Conservation (phyloP, 192 early-diverging fungal species). For the Rhizophagus prolifer region DNA sequence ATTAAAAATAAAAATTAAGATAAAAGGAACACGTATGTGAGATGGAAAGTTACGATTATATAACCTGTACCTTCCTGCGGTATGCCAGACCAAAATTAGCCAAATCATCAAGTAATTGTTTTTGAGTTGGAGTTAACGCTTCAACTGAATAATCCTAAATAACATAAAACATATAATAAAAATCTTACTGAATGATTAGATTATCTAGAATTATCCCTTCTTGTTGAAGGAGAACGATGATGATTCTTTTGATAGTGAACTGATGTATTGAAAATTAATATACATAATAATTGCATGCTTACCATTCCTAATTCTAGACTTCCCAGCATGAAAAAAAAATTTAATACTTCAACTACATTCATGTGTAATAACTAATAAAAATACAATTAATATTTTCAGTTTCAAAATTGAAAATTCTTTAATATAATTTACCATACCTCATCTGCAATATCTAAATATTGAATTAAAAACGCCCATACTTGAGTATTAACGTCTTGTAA, state of each 20-base stretch:
- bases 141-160: conserved; percentile 83
- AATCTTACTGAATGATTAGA: no score
- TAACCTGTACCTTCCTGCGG: conserved; percentile 65
- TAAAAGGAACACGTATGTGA: neutral
- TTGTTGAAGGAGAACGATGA: no score
- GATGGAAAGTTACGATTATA: neutral
- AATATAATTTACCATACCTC: conserved; percentile 37
- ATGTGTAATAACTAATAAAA: conserved; percentile 57
- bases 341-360: conserved; percentile 92
- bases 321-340: conserved; percentile 92
- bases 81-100: conserved; percentile 88
- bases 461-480: conserved; percentile 93
- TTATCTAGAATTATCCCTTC: no score
- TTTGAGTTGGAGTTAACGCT: conserved; percentile 79
- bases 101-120: conserved; percentile 83
- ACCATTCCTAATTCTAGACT: conserved; percentile 86
- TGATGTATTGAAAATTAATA: no score
- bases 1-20: neutral
- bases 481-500: conserved; percentile 92
- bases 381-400: neutral
- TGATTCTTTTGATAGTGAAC: no score
- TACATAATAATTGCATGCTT: neutral
- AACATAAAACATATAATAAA: neutral
- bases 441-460: conserved; percentile 87
- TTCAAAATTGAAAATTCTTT: neutral